Evolutionary conservation across 2,329 filamentous ascomycete species (phyloP).

Genomic region (Pezicula neosporulosa): DNA sequence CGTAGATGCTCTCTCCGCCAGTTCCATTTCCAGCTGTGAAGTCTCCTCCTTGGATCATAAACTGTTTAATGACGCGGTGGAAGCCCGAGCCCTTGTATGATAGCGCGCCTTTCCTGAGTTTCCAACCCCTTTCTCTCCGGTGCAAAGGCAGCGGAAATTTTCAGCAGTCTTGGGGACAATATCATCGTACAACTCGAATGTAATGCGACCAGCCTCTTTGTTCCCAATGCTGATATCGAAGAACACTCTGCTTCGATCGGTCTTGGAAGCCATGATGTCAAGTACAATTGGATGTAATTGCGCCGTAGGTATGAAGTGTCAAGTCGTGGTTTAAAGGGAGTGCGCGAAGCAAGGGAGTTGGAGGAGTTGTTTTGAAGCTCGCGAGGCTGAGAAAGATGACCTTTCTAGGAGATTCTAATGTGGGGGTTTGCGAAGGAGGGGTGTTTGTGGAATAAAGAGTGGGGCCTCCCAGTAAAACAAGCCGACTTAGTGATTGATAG

Average conservation of each 20-base stretch:
- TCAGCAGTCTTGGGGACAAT: constrained; percentile 93
- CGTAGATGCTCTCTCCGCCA: constrained; percentile 95
- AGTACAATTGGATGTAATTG: neutral
- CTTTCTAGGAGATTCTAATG: neutral
- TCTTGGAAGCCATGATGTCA: constrained; percentile 32
- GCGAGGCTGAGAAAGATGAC: neutral
- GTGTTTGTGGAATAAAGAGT: neutral
- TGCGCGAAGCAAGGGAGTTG: neutral
- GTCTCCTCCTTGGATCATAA: constrained; percentile 98
- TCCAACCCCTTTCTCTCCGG: constrained; percentile 86
- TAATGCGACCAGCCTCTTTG: constrained; percentile 70
- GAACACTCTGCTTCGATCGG: constrained; percentile 66
- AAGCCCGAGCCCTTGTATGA: constrained; percentile 92
- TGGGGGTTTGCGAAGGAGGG: neutral
- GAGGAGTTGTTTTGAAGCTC: neutral
- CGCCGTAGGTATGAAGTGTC: constrained; percentile 20
- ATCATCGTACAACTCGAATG: constrained; percentile 75
- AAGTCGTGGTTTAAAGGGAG: neutral
- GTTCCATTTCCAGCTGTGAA: constrained; percentile 95
- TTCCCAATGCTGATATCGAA: constrained; percentile 87
- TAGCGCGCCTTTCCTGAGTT: constrained; percentile 76
- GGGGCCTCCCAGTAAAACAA: neutral
- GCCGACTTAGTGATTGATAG: neutral
- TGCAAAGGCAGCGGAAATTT: constrained; percentile 93
- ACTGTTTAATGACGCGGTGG: constrained; percentile 96